Evolutionary conservation across 371 early-diverging fungal genomes (phyloP).

Genomic region (Circinella minor): DNA sequence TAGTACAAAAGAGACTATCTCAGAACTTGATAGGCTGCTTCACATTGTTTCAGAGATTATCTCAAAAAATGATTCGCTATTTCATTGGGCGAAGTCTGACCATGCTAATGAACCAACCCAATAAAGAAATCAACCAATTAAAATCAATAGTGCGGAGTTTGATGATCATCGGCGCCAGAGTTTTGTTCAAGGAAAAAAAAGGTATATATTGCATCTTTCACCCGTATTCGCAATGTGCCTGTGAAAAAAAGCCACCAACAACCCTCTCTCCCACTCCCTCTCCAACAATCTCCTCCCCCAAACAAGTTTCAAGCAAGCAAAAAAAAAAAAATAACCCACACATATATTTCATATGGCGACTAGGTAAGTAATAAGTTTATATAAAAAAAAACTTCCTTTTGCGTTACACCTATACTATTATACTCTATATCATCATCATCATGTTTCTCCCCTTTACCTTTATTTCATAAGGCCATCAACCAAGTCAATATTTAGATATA

Average conservation of each 20-base stretch:
- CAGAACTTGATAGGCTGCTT: no score
- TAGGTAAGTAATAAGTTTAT: conserved; percentile 21
- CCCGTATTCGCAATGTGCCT: not conserved
- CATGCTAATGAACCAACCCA: no score
- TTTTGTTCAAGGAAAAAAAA: not conserved
- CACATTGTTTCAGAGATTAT: no score
- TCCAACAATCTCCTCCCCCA: conserved; percentile 6
- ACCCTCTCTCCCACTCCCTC: not conserved
- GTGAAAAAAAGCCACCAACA: conserved; percentile 4
- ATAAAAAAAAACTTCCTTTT: conserved; percentile 5
- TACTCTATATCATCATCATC: not conserved
- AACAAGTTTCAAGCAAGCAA: conserved; percentile 8
- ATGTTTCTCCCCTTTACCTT: not conserved
- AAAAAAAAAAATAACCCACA: not conserved
- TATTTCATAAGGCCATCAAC: not conserved
- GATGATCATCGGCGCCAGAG: not conserved
- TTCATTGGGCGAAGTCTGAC: no score
- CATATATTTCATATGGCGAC: conserved; percentile 35
- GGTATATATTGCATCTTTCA: conserved; percentile 4
- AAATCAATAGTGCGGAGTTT: not conserved
- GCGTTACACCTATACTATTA: not conserved
- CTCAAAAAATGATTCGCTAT: no score
- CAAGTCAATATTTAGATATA: not conserved
- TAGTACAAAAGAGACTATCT: no score
- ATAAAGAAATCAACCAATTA: not conserved